A percentile compares a stretch with the other conserved stretches of the same genome.
These are phyloP conservation scores for Rhypophila decipiens DNA, from an alignment of 495 filamentous ascomycete species.

Conservation along the genomic window DNA sequence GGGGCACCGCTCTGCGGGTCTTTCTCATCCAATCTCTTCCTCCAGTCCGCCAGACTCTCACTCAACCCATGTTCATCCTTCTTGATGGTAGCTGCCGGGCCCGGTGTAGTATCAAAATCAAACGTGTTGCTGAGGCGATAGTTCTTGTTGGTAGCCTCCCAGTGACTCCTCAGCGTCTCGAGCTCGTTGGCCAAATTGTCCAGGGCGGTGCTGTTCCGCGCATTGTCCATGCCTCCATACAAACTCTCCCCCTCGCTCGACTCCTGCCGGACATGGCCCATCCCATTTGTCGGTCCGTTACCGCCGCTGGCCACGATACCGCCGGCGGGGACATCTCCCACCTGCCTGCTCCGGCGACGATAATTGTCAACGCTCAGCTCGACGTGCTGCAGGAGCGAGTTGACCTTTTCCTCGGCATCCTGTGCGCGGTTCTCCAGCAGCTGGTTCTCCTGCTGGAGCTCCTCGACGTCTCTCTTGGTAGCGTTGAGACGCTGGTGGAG, in stretches of 20 bases:
- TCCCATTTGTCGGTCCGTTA: constrained; percentile 10
- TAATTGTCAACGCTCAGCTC: constrained; percentile 91
- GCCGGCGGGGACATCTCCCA: constrained; percentile 17
- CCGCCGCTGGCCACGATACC: background rate
- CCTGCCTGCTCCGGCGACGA: constrained; percentile 56
- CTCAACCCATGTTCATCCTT: constrained; percentile 53
- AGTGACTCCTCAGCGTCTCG: constrained; percentile 79
- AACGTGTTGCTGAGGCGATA: constrained; percentile 82
- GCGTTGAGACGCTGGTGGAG: constrained; percentile 52
- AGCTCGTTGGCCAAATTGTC: constrained; percentile 89
- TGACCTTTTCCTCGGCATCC: constrained; percentile 90
- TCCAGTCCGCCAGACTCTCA: constrained; percentile 67
- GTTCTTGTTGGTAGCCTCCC: constrained; percentile 92
- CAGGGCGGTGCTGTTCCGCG: constrained; percentile 76
- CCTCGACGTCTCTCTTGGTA: constrained; percentile 64
- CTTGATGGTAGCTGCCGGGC: constrained; percentile 25
- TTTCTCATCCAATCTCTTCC: constrained; percentile 58
- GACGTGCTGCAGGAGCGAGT: constrained; percentile 87
- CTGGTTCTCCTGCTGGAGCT: constrained; percentile 73
- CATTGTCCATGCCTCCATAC: constrained; percentile 37
- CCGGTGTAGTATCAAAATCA: constrained; percentile 62
- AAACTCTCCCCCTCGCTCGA: constrained; percentile 49
- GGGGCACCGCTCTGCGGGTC: no score
- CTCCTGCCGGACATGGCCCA: constrained; percentile 51
- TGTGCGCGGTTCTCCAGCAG: constrained; percentile 72